A percentile compares a stretch with the other conserved stretches of the same genome.
These are phyloP conservation scores for Lecanicillium sp. DNA, from an alignment of 2,329 filamentous ascomycete species.

Conservation along the genomic window DNA sequence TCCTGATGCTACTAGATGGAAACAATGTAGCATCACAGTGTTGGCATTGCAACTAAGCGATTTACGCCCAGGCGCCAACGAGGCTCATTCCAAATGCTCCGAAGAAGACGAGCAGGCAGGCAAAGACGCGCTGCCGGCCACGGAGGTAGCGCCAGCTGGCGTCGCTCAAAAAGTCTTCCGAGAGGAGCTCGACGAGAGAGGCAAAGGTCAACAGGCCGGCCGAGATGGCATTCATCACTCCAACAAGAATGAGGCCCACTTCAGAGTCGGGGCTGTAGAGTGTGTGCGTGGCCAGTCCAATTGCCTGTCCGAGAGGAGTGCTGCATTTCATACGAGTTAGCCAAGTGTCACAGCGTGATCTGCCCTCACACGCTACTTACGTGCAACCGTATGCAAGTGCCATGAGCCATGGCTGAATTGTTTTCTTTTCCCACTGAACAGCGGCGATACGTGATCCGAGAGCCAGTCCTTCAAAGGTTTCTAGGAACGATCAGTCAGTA, in stretches of 20 bases:
- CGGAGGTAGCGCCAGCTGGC: conserved; percentile 51
- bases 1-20: not conserved
- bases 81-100: conserved; percentile 57
- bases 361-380: conserved; percentile 21
- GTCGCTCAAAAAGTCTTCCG: conserved; percentile 62
- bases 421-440: conserved; percentile 33
- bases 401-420: conserved; percentile 47
- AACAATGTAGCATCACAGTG: not conserved
- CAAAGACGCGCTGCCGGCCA: conserved; percentile 44
- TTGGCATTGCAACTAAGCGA: not conserved
- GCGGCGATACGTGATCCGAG: conserved; percentile 57
- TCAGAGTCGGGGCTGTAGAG: conserved; percentile 62
- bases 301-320: conserved; percentile 65
- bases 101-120: conserved; percentile 48
- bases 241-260: conserved; percentile 60
- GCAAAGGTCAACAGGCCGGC: conserved; percentile 66
- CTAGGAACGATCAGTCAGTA: conserved; percentile 15
- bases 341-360: not conserved
- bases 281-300: conserved; percentile 61
- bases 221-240: conserved; percentile 67
- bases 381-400: conserved; percentile 49
- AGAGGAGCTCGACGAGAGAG: conserved; percentile 62
- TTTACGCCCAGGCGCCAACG: conserved; percentile 55
- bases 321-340: conserved; percentile 12
- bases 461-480: conserved; percentile 49